Evolutionary conservation across 352 stramenopile genomes (phyloP).

Genomic region (Elongisporangium senticosum): DNA sequence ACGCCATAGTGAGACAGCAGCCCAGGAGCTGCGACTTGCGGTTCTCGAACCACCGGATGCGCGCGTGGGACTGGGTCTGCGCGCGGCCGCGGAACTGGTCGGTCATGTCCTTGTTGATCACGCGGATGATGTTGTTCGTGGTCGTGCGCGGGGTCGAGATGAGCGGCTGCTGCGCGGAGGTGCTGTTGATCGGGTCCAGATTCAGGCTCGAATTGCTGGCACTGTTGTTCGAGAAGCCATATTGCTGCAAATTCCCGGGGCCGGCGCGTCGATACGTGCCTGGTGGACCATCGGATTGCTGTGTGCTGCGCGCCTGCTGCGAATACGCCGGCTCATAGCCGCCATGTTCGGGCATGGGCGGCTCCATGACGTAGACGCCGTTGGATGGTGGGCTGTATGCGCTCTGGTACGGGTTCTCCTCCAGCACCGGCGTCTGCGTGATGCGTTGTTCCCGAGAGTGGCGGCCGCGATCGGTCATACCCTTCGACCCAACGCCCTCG

Average conservation of each 20-base stretch:
- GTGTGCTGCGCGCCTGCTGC: conserved; percentile 9
- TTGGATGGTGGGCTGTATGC: conserved; percentile 44
- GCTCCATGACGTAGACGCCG: conserved; percentile 73
- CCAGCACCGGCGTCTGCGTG: conserved; percentile 49
- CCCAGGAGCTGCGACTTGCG: conserved; percentile 84
- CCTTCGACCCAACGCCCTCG: background rate
- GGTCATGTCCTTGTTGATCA: conserved; percentile 90
- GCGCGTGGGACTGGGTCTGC: conserved; percentile 59
- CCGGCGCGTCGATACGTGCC: conserved; percentile 20
- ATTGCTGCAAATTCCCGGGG: conserved; percentile 15
- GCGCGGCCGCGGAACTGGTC: conserved; percentile 75
- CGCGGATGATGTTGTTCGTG: conserved; percentile 78
- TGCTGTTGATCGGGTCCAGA: conserved; percentile 25
- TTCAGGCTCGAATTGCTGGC: conserved; percentile 26
- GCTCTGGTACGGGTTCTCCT: conserved; percentile 63
- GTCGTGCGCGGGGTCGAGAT: conserved; percentile 49
- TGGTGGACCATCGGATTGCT: conserved; percentile 19
- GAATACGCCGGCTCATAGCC: conserved; percentile 21
- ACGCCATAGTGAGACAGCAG: conserved; percentile 82
- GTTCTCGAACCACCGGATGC: conserved; percentile 87
- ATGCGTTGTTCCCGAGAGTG: conserved; percentile 42
- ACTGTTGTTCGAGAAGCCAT: conserved; percentile 16
- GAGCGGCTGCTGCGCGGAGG: conserved; percentile 56
- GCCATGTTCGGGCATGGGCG: conserved; percentile 24
- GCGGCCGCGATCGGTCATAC: conserved; percentile 5